phyloP scores from a whole-genome alignment of 2,329 filamentous ascomycete species.

The Diaporthe helianthi region DNA sequence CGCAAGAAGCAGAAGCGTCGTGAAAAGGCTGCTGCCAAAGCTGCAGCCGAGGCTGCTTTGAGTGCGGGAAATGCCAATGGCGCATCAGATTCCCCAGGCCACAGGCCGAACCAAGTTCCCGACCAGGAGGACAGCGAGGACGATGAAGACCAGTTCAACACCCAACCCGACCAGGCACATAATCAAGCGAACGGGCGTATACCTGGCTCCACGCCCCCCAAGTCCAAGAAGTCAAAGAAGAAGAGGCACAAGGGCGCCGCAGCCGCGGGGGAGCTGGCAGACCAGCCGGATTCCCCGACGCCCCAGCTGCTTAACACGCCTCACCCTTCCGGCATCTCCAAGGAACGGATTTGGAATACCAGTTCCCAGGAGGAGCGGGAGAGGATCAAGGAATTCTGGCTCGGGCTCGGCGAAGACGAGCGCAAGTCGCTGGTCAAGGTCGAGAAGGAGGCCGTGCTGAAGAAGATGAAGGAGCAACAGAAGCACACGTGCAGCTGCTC shows the following conservation, averaged over 20 bases:
- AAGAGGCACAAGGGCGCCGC: constrained; percentile 67
- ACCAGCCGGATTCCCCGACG: constrained; percentile 43
- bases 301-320: constrained; percentile 43
- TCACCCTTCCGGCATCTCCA: constrained; percentile 58
- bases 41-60: constrained; percentile 56
- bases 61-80: constrained; percentile 49
- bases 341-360: constrained; percentile 97
- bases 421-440: constrained; percentile 96
- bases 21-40: constrained; percentile 80
- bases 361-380: constrained; percentile 93
- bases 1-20: constrained; percentile 95
- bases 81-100: constrained; percentile 44
- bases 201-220: constrained; percentile 43
- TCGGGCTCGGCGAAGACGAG: constrained; percentile 91
- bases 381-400: constrained; percentile 98
- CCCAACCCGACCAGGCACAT: constrained; percentile 49
- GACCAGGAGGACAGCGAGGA: constrained; percentile 66
- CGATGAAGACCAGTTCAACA: constrained; percentile 50
- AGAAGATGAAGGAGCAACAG: constrained; percentile 99
- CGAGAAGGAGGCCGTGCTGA: constrained; percentile 95
- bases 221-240: constrained; percentile 69
- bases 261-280: constrained; percentile 33
- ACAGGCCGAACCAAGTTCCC: constrained; percentile 48
- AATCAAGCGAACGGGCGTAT: constrained; percentile 44
- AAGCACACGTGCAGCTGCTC: constrained; percentile 99